These are phyloP conservation scores for Periglandula ipomoeae DNA, from an alignment of 2,329 filamentous ascomycete genomes.

Conservation along the genomic window DNA sequence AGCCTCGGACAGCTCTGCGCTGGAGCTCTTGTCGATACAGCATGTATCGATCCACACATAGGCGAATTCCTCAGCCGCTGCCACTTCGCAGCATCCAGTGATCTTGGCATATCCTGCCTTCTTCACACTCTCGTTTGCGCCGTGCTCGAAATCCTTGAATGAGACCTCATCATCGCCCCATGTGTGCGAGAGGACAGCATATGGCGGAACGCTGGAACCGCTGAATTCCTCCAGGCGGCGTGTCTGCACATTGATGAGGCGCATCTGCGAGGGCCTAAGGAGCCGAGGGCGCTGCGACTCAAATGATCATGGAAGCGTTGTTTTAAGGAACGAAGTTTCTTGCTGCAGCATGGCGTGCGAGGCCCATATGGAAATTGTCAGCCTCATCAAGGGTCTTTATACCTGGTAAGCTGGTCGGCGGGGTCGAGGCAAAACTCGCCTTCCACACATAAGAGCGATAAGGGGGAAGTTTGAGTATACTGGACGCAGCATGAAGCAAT, in stretches of 20 bases:
- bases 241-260: neutral
- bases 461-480: no score
- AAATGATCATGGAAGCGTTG: no score
- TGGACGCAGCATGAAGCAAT: no score
- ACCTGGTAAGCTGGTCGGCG: no score
- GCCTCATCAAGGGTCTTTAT: no score
- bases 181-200: constrained; percentile 15
- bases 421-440: no score
- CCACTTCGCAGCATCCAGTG: constrained; percentile 9
- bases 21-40: constrained; percentile 13
- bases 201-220: constrained; percentile 5
- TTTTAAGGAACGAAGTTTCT: no score
- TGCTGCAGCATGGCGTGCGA: no score
- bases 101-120: constrained; percentile 9
- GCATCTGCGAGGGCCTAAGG: neutral
- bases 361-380: no score
- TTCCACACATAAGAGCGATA: no score
- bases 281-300: neutral
- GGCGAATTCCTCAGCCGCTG: constrained; percentile 3
- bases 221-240: neutral
- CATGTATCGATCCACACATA: constrained; percentile 12
- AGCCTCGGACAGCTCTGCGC: neutral
- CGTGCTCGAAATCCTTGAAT: constrained; percentile 7
- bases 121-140: neutral
- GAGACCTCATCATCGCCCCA: constrained; percentile 13